Percentiles rank a stretch among this genome's conserved stretches.
Evolutionary conservation across 345 rosid species (phyloP).

Genomic region (Heritiera littoralis): DNA sequence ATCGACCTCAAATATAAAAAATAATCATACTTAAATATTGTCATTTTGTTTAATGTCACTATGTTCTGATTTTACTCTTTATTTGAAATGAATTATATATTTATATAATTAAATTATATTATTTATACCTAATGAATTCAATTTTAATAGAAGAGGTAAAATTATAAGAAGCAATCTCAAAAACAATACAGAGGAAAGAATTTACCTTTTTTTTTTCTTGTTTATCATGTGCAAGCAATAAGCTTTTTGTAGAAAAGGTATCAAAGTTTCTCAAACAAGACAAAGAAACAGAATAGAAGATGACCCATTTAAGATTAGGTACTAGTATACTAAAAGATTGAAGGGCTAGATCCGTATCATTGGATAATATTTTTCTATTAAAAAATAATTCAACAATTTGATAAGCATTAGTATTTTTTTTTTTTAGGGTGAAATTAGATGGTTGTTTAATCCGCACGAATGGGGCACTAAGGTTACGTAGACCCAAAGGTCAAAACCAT

Average conservation of each 20-base stretch:
- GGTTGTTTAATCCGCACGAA: conserved; percentile 8
- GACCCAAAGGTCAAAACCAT: background rate
- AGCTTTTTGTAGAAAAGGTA: background rate
- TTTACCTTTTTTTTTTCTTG: background rate
- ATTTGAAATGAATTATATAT: too few relatives aligned
- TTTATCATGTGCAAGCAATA: background rate
- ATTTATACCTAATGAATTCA: background rate
- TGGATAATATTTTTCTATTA: conserved; percentile 4
- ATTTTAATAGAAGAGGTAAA: background rate
- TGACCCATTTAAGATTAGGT: background rate
- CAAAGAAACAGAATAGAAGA: background rate
- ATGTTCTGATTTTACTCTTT: too few relatives aligned
- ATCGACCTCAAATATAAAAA: too few relatives aligned
- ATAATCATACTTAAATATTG: too few relatives aligned
- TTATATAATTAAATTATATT: background rate
- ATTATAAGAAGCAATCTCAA: background rate
- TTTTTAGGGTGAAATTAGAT: background rate
- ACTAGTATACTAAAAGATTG: background rate
- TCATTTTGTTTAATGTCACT: too few relatives aligned
- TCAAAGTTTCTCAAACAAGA: background rate
- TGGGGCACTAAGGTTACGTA: background rate
- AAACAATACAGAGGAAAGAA: background rate
- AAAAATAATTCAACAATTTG: background rate
- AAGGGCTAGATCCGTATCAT: conserved; percentile 5
- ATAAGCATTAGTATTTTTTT: background rate